A percentile compares a stretch with the other conserved stretches of the same genome.
Conservation (phyloP, 2,329 filamentous ascomycete genomes). For the Metarhizium sp. region DNA sequence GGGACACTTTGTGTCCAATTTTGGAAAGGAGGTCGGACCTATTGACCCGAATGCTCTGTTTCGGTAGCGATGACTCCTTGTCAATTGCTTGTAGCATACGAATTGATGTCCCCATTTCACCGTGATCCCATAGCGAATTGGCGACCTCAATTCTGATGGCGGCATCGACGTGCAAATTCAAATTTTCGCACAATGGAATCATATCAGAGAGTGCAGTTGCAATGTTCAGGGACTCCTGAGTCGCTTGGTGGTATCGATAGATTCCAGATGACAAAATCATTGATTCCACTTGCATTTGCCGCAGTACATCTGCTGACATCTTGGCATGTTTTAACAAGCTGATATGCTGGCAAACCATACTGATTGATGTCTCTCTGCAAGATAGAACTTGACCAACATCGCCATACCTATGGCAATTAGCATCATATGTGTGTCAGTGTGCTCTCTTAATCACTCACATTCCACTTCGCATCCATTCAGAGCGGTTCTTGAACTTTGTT, state of each 20-base stretch:
- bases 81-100: slow-evolving; percentile 73
- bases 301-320: slow-evolving; percentile 53
- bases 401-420: slow-evolving; percentile 45
- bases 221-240: slow-evolving; percentile 79
- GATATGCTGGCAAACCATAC: slow-evolving; percentile 64
- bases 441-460: slow-evolving; percentile 42
- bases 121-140: slow-evolving; percentile 87
- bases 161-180: slow-evolving; percentile 70
- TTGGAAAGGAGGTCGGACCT: slow-evolving; percentile 76
- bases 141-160: slow-evolving; percentile 75
- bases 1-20: slow-evolving; percentile 79
- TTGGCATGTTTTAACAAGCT: slow-evolving; percentile 51
- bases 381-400: slow-evolving; percentile 76
- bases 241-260: slow-evolving; percentile 68
- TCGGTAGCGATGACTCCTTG: slow-evolving; percentile 46
- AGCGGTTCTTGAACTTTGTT: slow-evolving; percentile 52
- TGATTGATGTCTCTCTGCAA: slow-evolving; percentile 74
- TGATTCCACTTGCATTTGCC: slow-evolving; percentile 65
- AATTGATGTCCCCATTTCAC: slow-evolving; percentile 82
- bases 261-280: slow-evolving; percentile 67
- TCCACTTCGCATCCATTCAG: slow-evolving; percentile 74
- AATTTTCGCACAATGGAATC: slow-evolving; percentile 54
- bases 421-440: background rate
- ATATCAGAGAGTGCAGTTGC: slow-evolving; percentile 77
- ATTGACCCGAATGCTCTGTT: slow-evolving; percentile 63